These are phyloP conservation scores for Russula ochroleuca DNA, from an alignment of 768 basidiomycete species.

Conservation along the genomic window DNA sequence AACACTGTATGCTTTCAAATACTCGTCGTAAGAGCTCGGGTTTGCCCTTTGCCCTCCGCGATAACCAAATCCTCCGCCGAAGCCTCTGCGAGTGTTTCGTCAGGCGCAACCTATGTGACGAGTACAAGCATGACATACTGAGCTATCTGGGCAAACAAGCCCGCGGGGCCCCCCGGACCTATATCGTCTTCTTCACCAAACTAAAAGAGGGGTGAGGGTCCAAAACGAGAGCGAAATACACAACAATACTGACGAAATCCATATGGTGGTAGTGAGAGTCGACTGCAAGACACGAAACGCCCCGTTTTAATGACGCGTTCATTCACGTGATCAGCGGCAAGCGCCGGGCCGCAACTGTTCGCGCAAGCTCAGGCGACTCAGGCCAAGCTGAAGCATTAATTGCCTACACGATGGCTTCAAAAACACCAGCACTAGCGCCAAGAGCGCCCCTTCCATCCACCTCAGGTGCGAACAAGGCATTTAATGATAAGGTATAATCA, in stretches of 20 bases:
- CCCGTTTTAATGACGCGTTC: conserved; percentile 17
- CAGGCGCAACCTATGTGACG: neutral
- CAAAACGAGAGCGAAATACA: neutral
- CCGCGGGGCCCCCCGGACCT: conserved; percentile 49
- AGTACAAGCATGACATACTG: conserved; percentile 40
- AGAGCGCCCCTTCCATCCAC: conserved; percentile 19
- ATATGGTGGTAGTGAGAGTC: conserved; percentile 14
- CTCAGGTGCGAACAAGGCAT: conserved; percentile 41
- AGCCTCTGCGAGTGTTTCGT: conserved; percentile 41
- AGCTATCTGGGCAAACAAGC: conserved; percentile 61
- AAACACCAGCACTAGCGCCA: conserved; percentile 27
- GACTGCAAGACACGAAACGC: too few relatives aligned
- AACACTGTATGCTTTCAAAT: conserved; percentile 91
- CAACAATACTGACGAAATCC: conserved; percentile 15
- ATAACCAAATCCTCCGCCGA: conserved; percentile 49
- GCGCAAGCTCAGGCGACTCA: neutral
- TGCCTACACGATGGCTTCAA: conserved; percentile 32
- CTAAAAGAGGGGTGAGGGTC: neutral
- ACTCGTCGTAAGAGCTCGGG: conserved; percentile 81
- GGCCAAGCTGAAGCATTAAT: neutral
- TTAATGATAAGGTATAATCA: conserved; percentile 73
- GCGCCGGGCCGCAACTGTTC: conserved; percentile 1
- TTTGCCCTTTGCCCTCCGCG: conserved; percentile 45
- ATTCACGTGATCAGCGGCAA: conserved; percentile 11
- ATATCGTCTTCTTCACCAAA: conserved; percentile 22